Conservation (phyloP, 495 filamentous ascomycete species). For the Xylaria cubensis region DNA sequence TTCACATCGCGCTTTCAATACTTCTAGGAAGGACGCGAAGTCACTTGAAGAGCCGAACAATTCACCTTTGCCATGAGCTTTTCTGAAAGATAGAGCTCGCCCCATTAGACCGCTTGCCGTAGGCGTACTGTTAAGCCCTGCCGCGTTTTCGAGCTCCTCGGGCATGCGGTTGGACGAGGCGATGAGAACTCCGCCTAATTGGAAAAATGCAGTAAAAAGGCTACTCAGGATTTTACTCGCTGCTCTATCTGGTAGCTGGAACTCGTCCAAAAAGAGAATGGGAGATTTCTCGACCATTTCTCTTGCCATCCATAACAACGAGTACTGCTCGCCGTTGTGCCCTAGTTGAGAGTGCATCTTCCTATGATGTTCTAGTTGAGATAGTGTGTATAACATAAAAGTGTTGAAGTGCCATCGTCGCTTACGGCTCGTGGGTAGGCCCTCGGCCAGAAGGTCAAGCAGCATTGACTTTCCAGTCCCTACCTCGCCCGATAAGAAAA, state of each 20-base stretch:
- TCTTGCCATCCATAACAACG: slow-evolving; percentile 68
- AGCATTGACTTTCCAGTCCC: slow-evolving; percentile 77
- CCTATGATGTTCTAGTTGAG: slow-evolving; percentile 65
- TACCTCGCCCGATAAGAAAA: slow-evolving; percentile 74
- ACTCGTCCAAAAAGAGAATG: slow-evolving; percentile 76
- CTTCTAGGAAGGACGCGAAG: slow-evolving; percentile 70
- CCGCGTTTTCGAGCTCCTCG: slow-evolving; percentile 72
- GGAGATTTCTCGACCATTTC: slow-evolving; percentile 70
- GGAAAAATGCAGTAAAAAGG: slow-evolving; percentile 74
- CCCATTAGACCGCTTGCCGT: slow-evolving; percentile 56
- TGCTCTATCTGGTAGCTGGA: slow-evolving; percentile 73
- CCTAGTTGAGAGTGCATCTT: slow-evolving; percentile 42
- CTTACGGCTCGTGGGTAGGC: slow-evolving; percentile 69
- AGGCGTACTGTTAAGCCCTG: slow-evolving; percentile 61
- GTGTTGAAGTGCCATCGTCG: slow-evolving; percentile 76
- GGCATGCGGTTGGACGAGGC: slow-evolving; percentile 78
- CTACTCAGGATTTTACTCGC: slow-evolving; percentile 73
- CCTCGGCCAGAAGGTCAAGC: slow-evolving; percentile 71
- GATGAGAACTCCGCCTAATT: slow-evolving; percentile 73
- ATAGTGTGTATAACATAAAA: slow-evolving; percentile 74
- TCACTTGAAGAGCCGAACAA: slow-evolving; percentile 63
- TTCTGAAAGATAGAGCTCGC: slow-evolving; percentile 47
- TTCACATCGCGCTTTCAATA: slow-evolving; percentile 70
- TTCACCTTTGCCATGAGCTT: slow-evolving; percentile 38
- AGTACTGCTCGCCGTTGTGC: slow-evolving; percentile 57